Evolutionary conservation across 1,284 basidiomycete genomes (phyloP).

Genomic region (Irpex sp.): DNA sequence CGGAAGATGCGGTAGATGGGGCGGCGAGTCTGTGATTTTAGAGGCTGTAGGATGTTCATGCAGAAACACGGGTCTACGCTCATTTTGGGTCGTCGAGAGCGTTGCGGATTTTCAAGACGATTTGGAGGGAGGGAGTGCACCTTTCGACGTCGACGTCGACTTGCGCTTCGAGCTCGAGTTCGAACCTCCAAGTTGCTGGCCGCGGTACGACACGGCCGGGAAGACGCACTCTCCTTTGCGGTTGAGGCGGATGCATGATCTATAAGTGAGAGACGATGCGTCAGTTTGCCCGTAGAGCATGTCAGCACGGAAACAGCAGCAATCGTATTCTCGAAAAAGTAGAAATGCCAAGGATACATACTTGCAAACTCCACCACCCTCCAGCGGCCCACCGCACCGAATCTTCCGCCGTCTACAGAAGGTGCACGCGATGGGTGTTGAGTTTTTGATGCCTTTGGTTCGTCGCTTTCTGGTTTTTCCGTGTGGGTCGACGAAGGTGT

Average conservation of each 20-base stretch:
- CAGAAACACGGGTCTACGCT: no score
- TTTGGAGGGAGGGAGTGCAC: no score
- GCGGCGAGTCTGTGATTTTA: no score
- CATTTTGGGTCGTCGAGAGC: no score
- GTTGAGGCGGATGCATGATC: neutral
- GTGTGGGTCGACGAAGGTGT: neutral
- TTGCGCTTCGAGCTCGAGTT: neutral
- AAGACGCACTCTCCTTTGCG: neutral
- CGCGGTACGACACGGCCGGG: neutral
- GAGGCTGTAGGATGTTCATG: no score
- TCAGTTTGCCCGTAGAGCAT: no score
- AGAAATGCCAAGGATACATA: conserved; percentile 20
- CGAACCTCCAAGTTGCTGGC: neutral
- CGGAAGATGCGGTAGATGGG: no score
- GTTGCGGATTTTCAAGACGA: no score
- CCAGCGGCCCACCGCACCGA: conserved; percentile 33
- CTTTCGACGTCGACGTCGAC: neutral
- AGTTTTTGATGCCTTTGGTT: neutral
- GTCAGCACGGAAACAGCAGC: no score
- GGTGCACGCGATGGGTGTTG: conserved; percentile 32
- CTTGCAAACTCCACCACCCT: conserved; percentile 29
- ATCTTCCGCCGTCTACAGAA: conserved; percentile 42
- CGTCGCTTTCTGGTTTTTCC: neutral
- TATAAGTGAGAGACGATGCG: no score
- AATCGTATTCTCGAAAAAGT: no score